Percentiles rank a stretch among this genome's conserved stretches.
These are phyloP conservation scores for Ophiostoma sp. DNA, from an alignment of 2,329 filamentous ascomycete species.

Conservation along the genomic window DNA sequence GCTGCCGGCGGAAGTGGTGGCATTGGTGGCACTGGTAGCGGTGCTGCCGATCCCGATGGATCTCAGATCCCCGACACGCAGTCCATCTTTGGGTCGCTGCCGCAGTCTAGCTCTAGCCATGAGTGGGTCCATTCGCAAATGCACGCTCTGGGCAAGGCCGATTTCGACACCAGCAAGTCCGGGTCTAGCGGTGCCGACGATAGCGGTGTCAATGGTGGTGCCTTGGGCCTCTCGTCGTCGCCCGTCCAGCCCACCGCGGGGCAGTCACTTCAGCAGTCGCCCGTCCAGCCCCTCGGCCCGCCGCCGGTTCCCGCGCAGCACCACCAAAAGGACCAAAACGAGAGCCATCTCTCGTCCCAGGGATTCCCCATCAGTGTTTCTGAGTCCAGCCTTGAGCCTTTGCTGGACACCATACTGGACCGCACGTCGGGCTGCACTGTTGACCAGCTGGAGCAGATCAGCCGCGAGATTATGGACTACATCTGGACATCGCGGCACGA, in stretches of 20 bases:
- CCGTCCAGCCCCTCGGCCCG: slow-evolving; percentile 23
- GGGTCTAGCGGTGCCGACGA: neutral
- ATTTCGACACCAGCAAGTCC: slow-evolving; percentile 31
- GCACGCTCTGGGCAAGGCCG: slow-evolving; percentile 40
- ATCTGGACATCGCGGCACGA: slow-evolving; percentile 75
- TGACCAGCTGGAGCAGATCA: slow-evolving; percentile 92
- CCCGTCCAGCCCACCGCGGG: slow-evolving; percentile 1
- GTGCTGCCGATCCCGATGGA: slow-evolving; percentile 36
- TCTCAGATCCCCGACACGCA: slow-evolving; percentile 53
- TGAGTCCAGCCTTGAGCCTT: slow-evolving; percentile 47
- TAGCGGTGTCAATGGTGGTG: neutral
- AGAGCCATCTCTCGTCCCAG: slow-evolving; percentile 40
- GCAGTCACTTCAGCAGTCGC: neutral
- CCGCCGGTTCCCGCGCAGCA: slow-evolving; percentile 30
- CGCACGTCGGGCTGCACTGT: slow-evolving; percentile 74
- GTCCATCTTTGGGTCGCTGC: slow-evolving; percentile 32
- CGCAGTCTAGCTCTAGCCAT: slow-evolving; percentile 43
- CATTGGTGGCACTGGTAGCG: neutral
- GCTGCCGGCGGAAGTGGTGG: neutral
- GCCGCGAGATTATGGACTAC: slow-evolving; percentile 81
- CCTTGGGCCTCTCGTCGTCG: slow-evolving; percentile 4
- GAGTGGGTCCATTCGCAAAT: slow-evolving; percentile 58
- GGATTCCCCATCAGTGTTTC: slow-evolving; percentile 44
- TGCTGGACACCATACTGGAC: slow-evolving; percentile 60
- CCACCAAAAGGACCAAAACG: slow-evolving; percentile 30